A percentile compares a stretch with the other conserved stretches of the same genome.
Conservation (phyloP, 768 basidiomycete species). For the Pisolithus orientalis region DNA sequence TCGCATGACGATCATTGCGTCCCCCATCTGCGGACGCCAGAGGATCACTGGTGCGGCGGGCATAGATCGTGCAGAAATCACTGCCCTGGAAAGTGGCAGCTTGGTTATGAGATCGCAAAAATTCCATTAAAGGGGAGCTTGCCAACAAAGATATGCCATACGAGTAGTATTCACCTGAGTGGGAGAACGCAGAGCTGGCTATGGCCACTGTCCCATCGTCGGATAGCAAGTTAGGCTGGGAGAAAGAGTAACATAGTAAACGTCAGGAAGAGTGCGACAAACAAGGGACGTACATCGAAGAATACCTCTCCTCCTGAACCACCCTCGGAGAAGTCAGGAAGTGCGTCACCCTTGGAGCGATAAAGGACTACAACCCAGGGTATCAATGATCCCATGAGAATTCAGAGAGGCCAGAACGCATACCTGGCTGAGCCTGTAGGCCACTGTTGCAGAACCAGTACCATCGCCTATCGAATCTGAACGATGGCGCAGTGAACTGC, state of each 20-base stretch:
- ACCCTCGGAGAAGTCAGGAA: constrained; percentile 49
- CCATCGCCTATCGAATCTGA: constrained; percentile 65
- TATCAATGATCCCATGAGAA: background rate
- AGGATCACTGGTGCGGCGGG: constrained; percentile 57
- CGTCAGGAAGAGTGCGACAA: background rate
- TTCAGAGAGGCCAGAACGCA: constrained; percentile 1
- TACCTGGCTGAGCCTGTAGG: constrained; percentile 58
- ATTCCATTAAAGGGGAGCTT: constrained; percentile 17
- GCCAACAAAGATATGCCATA: constrained; percentile 74
- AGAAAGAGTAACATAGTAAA: background rate
- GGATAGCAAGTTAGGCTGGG: constrained; percentile 65
- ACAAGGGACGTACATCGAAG: constrained; percentile 53
- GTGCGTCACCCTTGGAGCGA: constrained; percentile 45
- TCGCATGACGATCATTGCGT: constrained; percentile 38
- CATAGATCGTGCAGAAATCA: constrained; percentile 64
- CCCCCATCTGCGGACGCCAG: constrained; percentile 37
- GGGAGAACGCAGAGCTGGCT: constrained; percentile 53
- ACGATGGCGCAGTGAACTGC: constrained; percentile 57
- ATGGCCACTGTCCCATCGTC: constrained; percentile 70
- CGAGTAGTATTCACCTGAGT: constrained; percentile 63
- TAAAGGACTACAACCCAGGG: constrained; percentile 42
- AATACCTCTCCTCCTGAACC: constrained; percentile 60
- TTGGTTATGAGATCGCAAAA: constrained; percentile 1
- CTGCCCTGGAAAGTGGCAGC: constrained; percentile 46
- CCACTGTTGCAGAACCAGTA: constrained; percentile 82